Base-by-base conservation (phyloP, 2,329 filamentous ascomycete species). In the Aspergillus bombycis region DNA sequence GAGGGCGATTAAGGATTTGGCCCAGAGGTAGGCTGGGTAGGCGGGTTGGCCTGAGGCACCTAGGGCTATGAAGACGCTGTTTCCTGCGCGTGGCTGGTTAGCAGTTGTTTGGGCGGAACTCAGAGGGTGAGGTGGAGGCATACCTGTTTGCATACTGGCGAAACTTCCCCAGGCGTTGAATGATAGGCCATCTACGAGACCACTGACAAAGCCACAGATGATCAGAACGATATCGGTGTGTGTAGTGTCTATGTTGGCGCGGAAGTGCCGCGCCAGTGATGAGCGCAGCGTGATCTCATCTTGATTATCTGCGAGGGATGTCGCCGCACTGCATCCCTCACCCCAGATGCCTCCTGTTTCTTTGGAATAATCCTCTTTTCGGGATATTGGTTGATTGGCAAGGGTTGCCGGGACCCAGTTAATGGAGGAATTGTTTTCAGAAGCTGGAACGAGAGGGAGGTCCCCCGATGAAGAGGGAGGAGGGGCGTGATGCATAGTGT, bases 111-210 rank as follows among this genome's bases (percentile, higher is more conserved):
- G 14, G 5, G 34, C 1, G 1, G 26, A 28, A 26, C 6, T n/a
- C 9, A 16, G 16, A 10, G 16, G 30, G 32, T 6, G 26, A 23
- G 64, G 68, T 19, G 9, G 58, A 58, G 46, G 19, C 8, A 11
- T 69, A 79, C 78, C 78, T 60, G 78, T 79, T 65, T 80, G 78
- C 78, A 80, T 80, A 65, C 78, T 78, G 30, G 77, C 71, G 60
- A 80, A 80, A 67, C 75, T 79, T 4, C 74, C 77, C 78, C 78
- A 80, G 57, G 77, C 77, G 62, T 79, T 79, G 66, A 78, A 80
- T 2, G 77, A 77, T 19, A 79, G 62, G 26, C 77, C 77, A 52
- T 80, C 78, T 10, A 80, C 74, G 16, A 80, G 68, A 12, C 78
- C 78, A 43, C 75, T 74, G 7, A 78, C 74, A 56, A 79, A 79